Evolutionary conservation across 140 eudicot genomes (phyloP).

Genomic region (Senecio squalidus): DNA sequence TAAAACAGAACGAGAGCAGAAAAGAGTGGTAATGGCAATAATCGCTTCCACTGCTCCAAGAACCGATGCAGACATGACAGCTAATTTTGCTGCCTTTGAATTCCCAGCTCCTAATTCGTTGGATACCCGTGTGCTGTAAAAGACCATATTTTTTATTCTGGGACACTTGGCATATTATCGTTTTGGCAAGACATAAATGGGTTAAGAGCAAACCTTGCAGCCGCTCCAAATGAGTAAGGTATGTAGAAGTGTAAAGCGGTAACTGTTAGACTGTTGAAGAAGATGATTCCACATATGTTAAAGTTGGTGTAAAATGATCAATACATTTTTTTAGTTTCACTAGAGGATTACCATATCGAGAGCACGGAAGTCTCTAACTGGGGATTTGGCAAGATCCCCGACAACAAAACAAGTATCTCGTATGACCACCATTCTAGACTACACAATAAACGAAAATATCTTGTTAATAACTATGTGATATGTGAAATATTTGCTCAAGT

Average conservation of each 20-base stretch:
- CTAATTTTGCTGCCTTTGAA: conserved; percentile 40
- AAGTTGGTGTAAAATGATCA: neutral
- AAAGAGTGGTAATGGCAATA: conserved; percentile 31
- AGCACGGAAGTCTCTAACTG: conserved; percentile 60
- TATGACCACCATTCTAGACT: conserved; percentile 72
- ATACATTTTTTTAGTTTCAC: no score
- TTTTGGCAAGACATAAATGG: neutral
- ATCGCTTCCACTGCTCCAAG: conserved; percentile 49
- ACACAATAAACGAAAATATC: neutral
- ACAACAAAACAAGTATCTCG: conserved; percentile 47
- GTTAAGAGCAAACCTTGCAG: conserved; percentile 35
- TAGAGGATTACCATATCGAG: conserved; percentile 49
- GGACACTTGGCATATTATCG: neutral
- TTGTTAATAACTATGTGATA: neutral
- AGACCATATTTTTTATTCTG: neutral
- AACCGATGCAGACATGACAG: conserved; percentile 32
- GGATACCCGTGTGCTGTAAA: conserved; percentile 56
- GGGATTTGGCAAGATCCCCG: conserved; percentile 60
- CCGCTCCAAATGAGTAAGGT: conserved; percentile 51
- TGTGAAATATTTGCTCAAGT: no score
- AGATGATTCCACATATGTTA: neutral
- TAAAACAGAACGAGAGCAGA: conserved; percentile 34
- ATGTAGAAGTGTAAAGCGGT: conserved; percentile 33
- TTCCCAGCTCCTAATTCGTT: conserved; percentile 74
- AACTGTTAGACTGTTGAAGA: conserved; percentile 32